These are phyloP conservation scores for Ogataea dorogensis DNA, from an alignment of 805 yeast genomes.

Conservation along the genomic window DNA sequence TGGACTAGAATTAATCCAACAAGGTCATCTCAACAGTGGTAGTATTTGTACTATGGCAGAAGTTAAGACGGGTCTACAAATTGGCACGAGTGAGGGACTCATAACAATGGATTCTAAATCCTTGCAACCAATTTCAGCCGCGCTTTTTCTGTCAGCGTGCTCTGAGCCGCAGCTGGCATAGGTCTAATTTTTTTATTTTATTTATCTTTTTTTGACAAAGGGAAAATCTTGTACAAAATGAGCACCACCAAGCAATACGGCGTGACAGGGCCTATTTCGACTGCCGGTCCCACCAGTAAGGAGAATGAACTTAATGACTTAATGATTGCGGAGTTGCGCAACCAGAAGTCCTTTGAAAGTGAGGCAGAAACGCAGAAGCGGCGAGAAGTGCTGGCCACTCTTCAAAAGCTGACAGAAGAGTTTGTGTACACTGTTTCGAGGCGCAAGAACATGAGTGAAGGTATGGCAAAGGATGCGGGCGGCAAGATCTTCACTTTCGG, in stretches of 20 bases:
- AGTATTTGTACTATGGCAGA: background rate
- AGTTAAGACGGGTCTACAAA: background rate
- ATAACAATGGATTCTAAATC: background rate
- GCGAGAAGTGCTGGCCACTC: conserved; percentile 63
- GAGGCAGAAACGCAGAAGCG: conserved; percentile 82
- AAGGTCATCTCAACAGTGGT: conserved; percentile 2
- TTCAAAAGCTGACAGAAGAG: conserved; percentile 74
- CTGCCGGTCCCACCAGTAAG: conserved; percentile 77
- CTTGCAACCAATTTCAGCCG: background rate
- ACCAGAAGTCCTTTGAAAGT: conserved; percentile 84
- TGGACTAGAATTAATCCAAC: conserved; percentile 1
- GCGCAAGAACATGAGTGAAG: conserved; percentile 89
- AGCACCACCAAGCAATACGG: conserved; percentile 45
- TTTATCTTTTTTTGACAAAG: conserved; percentile 5
- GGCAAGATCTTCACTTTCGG: conserved; percentile 97
- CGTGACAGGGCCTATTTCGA: conserved; percentile 80
- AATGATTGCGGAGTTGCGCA: conserved; percentile 74
- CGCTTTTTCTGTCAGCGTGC: background rate
- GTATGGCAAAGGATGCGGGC: conserved; percentile 96
- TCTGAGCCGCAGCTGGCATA: background rate
- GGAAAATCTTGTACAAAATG: conserved; percentile 4
- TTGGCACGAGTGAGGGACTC: conserved; percentile 9
- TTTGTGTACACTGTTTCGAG: conserved; percentile 82
- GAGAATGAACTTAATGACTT: conserved; percentile 76
- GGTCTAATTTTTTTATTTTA: conserved; percentile 6